Conservation (phyloP, 768 basidiomycete species). For the Strobilomyces echinocephalus region DNA sequence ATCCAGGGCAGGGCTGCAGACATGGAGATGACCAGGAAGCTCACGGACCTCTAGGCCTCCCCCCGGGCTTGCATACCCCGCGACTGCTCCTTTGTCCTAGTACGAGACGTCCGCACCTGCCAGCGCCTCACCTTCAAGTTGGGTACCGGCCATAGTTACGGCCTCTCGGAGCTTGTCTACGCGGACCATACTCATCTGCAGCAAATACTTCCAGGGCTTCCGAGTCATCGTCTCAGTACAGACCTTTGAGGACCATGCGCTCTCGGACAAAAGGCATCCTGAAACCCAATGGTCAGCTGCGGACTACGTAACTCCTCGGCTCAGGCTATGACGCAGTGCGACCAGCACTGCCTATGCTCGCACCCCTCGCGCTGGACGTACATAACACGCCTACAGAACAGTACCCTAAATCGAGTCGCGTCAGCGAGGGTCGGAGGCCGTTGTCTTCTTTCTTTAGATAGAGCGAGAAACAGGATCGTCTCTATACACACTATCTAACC, state of each 20-base stretch:
- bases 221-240: constrained; percentile 18
- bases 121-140: constrained; percentile 11
- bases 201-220: constrained; percentile 20
- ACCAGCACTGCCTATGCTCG: constrained; percentile 25
- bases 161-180: constrained; percentile 21
- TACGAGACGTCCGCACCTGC: constrained; percentile 10
- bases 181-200: constrained; percentile 15
- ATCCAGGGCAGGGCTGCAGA: too few relatives aligned
- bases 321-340: constrained; percentile 36
- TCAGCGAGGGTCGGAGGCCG: constrained; percentile 25
- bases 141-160: constrained; percentile 4
- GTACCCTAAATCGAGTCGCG: constrained; percentile 13
- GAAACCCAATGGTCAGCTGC: constrained; percentile 34
- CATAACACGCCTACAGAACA: constrained; percentile 21
- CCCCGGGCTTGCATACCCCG: constrained; percentile 11
- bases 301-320: constrained; percentile 26
- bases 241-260: constrained; percentile 43
- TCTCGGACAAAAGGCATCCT: constrained; percentile 39
- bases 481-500: too few relatives aligned
- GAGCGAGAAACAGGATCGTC: too few relatives aligned
- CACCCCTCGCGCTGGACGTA: constrained; percentile 12
- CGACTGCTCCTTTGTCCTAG: constrained; percentile 5
- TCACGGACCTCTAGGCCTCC: constrained; percentile 46
- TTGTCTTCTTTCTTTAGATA: too few relatives aligned
- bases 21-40: too few relatives aligned